Conservation (phyloP, 2,329 filamentous ascomycete species). For the Penicillium sp. region DNA sequence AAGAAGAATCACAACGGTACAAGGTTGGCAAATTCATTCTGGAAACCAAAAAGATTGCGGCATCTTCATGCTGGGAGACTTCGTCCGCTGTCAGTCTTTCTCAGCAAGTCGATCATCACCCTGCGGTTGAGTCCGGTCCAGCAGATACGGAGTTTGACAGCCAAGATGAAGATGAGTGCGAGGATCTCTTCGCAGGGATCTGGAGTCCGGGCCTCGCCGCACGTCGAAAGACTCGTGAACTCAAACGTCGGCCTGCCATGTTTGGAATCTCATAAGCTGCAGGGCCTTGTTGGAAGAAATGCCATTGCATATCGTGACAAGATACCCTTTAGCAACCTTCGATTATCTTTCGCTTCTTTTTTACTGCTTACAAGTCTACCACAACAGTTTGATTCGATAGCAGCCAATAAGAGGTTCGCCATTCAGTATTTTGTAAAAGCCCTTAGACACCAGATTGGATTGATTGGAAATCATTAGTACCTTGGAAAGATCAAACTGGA, state of each 20-base stretch:
- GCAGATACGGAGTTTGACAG: slow-evolving; percentile 58
- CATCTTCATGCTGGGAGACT: slow-evolving; percentile 52
- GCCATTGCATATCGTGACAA: not conserved
- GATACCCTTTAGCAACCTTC: not conserved
- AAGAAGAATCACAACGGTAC: slow-evolving; percentile 59
- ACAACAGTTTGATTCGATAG: not conserved
- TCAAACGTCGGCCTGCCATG: slow-evolving; percentile 26
- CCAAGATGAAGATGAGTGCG: slow-evolving; percentile 64
- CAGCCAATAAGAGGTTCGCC: not conserved
- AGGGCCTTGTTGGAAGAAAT: not conserved
- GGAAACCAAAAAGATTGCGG: slow-evolving; percentile 55
- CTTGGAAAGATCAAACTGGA: not conserved
- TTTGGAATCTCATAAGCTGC: slow-evolving; percentile 23
- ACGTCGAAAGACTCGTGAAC: slow-evolving; percentile 42
- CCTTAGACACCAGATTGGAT: not conserved
- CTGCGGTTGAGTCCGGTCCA: slow-evolving; percentile 12
- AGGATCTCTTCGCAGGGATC: slow-evolving; percentile 60
- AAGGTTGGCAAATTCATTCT: slow-evolving; percentile 66
- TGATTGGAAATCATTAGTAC: slow-evolving; percentile 5
- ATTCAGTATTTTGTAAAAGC: not conserved
- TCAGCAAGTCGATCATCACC: slow-evolving; percentile 1
- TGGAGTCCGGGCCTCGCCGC: slow-evolving; percentile 56
- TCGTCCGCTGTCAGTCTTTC: slow-evolving; percentile 14
- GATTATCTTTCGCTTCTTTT: not conserved
- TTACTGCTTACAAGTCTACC: not conserved